These are phyloP conservation scores for Fusarium anguioides DNA, from an alignment of 2,329 filamentous ascomycete genomes.

Conservation along the genomic window DNA sequence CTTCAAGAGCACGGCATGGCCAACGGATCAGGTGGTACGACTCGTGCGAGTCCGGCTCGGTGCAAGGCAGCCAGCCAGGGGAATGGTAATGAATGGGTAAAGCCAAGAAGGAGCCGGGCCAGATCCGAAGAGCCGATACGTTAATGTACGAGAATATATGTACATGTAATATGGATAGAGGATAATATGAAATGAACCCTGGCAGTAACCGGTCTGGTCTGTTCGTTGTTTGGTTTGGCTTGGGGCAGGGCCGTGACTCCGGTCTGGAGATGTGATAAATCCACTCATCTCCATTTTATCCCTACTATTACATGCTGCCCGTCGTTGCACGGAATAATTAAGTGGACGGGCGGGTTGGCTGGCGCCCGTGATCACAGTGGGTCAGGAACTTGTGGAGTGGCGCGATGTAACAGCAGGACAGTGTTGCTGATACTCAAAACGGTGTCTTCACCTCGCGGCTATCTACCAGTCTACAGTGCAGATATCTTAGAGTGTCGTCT, in stretches of 20 bases:
- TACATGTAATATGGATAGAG: no score
- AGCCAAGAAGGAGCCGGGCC: constrained; percentile 30
- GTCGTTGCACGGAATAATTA: constrained; percentile 31
- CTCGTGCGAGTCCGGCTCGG: constrained; percentile 42
- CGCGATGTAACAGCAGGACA: constrained; percentile 41
- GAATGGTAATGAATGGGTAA: constrained; percentile 31
- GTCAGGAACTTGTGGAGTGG: constrained; percentile 42
- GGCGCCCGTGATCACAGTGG: constrained; percentile 8
- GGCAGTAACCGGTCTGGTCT: constrained; percentile 27
- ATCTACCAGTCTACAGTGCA: constrained; percentile 25
- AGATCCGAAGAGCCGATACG: constrained; percentile 42
- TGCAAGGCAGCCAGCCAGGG: constrained; percentile 29
- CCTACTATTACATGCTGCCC: constrained; percentile 17
- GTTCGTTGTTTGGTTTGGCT: constrained; percentile 17
- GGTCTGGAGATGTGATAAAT: constrained; percentile 34
- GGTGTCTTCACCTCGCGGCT: constrained; percentile 1
- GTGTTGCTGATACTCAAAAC: constrained; percentile 4
- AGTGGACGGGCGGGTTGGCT: constrained; percentile 22
- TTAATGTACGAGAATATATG: constrained; percentile 31
- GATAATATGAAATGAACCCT: constrained; percentile 29
- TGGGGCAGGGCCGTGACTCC: constrained; percentile 38
- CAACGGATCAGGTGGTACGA: constrained; percentile 38
- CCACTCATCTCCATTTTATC: constrained; percentile 29
- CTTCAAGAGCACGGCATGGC: not conserved
- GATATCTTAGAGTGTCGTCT: not conserved